Percentiles rank a stretch among this genome's conserved stretches.
These are phyloP conservation scores for Naganishia randhawae DNA, from an alignment of 768 basidiomycete genomes.

Conservation along the genomic window DNA sequence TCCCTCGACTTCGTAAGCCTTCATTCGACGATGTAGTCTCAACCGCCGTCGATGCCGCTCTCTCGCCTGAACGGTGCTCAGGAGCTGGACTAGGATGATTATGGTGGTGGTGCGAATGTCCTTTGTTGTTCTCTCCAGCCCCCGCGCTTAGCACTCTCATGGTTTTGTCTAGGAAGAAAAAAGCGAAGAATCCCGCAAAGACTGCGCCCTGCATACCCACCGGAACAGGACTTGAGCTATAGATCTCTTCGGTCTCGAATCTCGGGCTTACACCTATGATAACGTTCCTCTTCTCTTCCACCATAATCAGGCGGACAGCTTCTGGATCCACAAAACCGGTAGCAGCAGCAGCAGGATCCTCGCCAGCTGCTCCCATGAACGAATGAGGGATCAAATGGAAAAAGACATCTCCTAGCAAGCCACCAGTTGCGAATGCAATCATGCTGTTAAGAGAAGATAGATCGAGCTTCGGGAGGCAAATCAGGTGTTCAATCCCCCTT, in stretches of 20 bases:
- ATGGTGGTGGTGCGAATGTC: constrained; percentile 63
- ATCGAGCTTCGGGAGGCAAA: constrained; percentile 60
- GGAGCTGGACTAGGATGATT: constrained; percentile 28
- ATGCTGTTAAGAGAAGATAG: constrained; percentile 82
- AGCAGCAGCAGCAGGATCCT: constrained; percentile 45
- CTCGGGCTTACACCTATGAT: constrained; percentile 67
- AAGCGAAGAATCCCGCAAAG: constrained; percentile 79
- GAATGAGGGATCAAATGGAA: constrained; percentile 85
- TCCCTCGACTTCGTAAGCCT: constrained; percentile 11
- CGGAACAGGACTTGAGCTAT: neutral
- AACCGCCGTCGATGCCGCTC: constrained; percentile 1
- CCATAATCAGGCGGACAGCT: constrained; percentile 72
- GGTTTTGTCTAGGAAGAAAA: constrained; percentile 91
- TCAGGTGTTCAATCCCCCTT: neutral
- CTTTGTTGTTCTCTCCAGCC: constrained; percentile 55
- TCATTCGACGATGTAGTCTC: constrained; percentile 1
- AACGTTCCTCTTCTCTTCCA: constrained; percentile 87
- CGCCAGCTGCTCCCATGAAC: constrained; percentile 83
- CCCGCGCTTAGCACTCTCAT: constrained; percentile 72
- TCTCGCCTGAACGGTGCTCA: neutral
- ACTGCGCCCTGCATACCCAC: constrained; percentile 59
- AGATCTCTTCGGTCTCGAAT: neutral
- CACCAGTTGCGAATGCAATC: constrained; percentile 93
- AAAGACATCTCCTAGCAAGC: constrained; percentile 87
- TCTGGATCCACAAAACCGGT: constrained; percentile 10